phyloP scores from a whole-genome alignment of 2,329 filamentous ascomycete genomes.

The Curvularia lunata region DNA sequence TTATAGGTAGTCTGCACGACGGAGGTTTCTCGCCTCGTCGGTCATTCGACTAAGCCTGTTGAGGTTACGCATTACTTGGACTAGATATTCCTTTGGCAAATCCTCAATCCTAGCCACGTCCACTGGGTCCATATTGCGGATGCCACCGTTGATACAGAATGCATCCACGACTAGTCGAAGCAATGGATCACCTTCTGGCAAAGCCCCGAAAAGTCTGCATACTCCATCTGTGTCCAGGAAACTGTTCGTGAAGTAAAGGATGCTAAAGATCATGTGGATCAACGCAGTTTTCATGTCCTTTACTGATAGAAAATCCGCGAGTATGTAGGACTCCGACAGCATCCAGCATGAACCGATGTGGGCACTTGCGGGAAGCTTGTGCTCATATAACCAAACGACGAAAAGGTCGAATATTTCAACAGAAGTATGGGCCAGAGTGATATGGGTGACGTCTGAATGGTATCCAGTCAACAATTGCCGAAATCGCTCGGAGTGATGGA shows the following conservation, averaged over 20 bases:
- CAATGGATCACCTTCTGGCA: neutral
- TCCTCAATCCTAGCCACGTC: neutral
- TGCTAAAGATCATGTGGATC: neutral
- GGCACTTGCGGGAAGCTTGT: neutral
- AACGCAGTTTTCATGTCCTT: neutral
- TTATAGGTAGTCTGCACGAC: neutral
- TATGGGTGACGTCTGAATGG: neutral
- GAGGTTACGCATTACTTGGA: neutral
- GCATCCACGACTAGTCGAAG: neutral
- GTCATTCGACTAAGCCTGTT: neutral
- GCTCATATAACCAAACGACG: constrained; percentile 17
- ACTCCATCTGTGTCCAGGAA: neutral
- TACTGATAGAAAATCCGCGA: neutral
- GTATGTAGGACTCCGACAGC: neutral
- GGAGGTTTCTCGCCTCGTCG: neutral
- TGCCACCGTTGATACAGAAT: neutral
- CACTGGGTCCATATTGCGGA: neutral
- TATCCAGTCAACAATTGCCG: neutral
- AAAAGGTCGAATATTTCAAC: constrained; percentile 7
- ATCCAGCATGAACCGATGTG: neutral
- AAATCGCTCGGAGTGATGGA: neutral
- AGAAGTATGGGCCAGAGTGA: neutral
- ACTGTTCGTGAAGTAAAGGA: neutral
- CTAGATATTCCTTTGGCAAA: neutral
- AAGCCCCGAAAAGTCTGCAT: neutral